Base-by-base conservation (phyloP, 345 rosid species). In the Cardamine chenopodiifolia region DNA sequence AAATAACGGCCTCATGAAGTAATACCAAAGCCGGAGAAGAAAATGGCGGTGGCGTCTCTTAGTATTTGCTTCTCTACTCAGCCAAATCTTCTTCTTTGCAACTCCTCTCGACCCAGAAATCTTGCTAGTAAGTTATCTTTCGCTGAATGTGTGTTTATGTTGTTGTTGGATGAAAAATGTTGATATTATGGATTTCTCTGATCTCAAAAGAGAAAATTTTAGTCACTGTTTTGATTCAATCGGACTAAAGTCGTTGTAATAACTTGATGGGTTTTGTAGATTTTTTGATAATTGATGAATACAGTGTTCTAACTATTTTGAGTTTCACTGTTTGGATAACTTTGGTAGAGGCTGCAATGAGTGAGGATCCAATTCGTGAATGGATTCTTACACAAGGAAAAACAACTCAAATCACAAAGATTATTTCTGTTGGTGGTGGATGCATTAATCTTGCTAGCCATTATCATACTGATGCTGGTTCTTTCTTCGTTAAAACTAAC, bases 301-400 rank as follows among this genome's bases (percentile, higher is more conserved):
- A 68, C 25, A 35, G 23, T 59, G 44, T 49, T 68, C 4, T 19
- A 15, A 28, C 35, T 48, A 8, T 17, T 42, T 31, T 77, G 26
- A 54, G 55, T 44, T 57, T 68, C 32, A 62, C 54, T 23, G 20
- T 25, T 52, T 65, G 19, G 15, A n/a, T 7, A 54, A 54, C n/a
- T 42, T 18, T 79, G 44, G 56, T 82, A 88, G 96, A 80, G 84
- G 88, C 88, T 60, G 87, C 97, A 13, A 72, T 91, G 89, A 75
- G 87, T 80, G 88, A 90, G 20, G 97, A 94, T 76, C 98, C 96
- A n/a, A 66, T 90, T 56, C 82, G 83, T 49, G 90, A 87, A 59
- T 91, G 99, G 97, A 94, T 94, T 72, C 82, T 91, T 19, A 78
- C 91, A 1, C 84, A 94, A 81, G 97, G 99, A 47, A 94, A 90